Evolutionary conservation across 2,329 filamentous ascomycete genomes (phyloP).

Genomic region (Ophiostoma angusticollis): DNA sequence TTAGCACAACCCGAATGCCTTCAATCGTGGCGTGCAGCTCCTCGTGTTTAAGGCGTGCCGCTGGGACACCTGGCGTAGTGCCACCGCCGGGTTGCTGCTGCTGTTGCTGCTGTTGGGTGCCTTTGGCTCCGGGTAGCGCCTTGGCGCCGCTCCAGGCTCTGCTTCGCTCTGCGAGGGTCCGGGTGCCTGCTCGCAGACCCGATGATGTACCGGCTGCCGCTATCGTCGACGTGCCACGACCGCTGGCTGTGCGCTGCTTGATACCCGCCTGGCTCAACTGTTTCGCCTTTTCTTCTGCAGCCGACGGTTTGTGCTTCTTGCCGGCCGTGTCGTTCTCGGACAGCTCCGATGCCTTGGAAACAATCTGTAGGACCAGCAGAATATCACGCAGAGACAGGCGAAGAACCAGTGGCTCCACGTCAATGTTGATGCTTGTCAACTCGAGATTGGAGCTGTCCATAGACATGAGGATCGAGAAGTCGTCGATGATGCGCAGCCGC

Average conservation of each 20-base stretch:
- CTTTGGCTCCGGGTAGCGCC: background rate
- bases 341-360: constrained; percentile 80
- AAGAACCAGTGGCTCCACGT: constrained; percentile 82
- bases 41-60: constrained; percentile 37
- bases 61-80: constrained; percentile 19
- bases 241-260: constrained; percentile 44
- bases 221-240: constrained; percentile 40
- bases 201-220: constrained; percentile 17
- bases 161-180: background rate
- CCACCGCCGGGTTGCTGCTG: background rate
- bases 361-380: constrained; percentile 80
- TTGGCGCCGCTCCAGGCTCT: background rate
- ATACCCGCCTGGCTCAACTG: constrained; percentile 37
- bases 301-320: constrained; percentile 30
- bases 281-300: constrained; percentile 42
- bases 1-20: constrained; percentile 81
- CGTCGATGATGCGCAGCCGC: constrained; percentile 82
- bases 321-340: constrained; percentile 41
- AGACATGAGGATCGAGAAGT: constrained; percentile 84
- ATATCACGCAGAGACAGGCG: constrained; percentile 90
- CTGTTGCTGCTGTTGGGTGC: background rate
- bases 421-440: constrained; percentile 67
- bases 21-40: constrained; percentile 77
- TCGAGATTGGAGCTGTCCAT: constrained; percentile 58
- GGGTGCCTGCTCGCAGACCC: background rate